Conservation (phyloP, 257 asterid species). For the Linderniella brevidens region DNA sequence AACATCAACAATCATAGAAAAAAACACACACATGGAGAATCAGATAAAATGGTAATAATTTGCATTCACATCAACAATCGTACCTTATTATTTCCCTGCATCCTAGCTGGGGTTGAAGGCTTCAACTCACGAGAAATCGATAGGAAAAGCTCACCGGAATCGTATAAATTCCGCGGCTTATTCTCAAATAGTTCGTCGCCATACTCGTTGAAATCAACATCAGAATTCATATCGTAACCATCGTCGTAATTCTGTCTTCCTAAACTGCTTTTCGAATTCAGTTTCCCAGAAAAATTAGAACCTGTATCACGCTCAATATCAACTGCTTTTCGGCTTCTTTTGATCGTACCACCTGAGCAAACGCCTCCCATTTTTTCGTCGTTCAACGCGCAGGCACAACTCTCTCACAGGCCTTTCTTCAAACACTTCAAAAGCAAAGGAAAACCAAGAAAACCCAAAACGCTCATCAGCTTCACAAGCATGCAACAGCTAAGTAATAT, state of each 20-base stretch:
- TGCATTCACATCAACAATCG: neutral
- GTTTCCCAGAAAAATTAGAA: constrained; percentile 69
- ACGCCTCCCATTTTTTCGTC: constrained; percentile 63
- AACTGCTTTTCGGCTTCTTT: constrained; percentile 22
- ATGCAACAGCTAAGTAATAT: too few relatives aligned
- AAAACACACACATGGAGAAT: neutral
- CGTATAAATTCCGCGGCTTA: constrained; percentile 38
- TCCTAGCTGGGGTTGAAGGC: constrained; percentile 53
- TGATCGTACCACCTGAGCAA: constrained; percentile 61
- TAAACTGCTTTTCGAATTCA: constrained; percentile 30
- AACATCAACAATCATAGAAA: too few relatives aligned
- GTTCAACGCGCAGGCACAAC: too few relatives aligned
- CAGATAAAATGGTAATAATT: neutral
- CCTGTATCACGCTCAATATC: constrained; percentile 28
- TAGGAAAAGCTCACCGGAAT: constrained; percentile 58
- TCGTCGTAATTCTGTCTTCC: constrained; percentile 27
- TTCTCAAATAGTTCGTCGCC: constrained; percentile 29
- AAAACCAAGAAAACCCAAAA: too few relatives aligned
- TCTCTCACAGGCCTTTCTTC: too few relatives aligned
- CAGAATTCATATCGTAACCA: constrained; percentile 33
- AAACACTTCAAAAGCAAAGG: too few relatives aligned
- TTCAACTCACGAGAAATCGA: constrained; percentile 59
- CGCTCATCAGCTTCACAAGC: too few relatives aligned
- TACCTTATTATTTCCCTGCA: constrained; percentile 58
- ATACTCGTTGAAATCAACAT: constrained; percentile 6